Evolutionary conservation across 2,329 filamentous ascomycete genomes (phyloP).

Genomic region (Zarea fungicola): DNA sequence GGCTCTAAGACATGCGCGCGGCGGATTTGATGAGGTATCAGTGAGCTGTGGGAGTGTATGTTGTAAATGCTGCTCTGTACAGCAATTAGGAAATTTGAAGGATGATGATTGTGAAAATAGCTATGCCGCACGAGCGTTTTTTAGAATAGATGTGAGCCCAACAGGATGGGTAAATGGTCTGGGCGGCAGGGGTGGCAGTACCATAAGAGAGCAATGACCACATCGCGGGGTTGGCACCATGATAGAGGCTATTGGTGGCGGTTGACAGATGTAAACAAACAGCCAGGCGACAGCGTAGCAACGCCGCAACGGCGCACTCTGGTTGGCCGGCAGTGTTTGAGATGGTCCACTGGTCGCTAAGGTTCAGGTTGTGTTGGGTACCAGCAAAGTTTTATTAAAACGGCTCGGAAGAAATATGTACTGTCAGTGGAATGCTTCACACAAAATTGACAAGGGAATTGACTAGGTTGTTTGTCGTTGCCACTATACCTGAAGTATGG

Average conservation of each 20-base stretch:
- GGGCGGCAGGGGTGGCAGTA: no score
- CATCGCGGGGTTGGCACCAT: slow-evolving; percentile 19
- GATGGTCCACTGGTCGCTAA: neutral
- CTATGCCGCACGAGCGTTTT: slow-evolving; percentile 20
- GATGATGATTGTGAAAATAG: slow-evolving; percentile 15
- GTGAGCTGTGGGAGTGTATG: neutral
- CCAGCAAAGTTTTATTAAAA: no score
- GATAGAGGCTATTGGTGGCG: neutral
- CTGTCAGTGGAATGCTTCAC: no score
- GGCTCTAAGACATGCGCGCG: slow-evolving; percentile 15
- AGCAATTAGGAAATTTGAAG: slow-evolving; percentile 7
- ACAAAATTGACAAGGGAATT: no score
- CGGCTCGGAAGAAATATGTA: no score
- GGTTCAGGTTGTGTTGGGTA: no score
- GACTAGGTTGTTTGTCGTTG: no score
- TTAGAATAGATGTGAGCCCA: slow-evolving; percentile 10
- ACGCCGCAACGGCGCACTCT: slow-evolving; percentile 17
- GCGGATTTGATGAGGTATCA: neutral
- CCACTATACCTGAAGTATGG: no score
- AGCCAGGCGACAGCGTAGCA: slow-evolving; percentile 29
- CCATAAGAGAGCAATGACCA: slow-evolving; percentile 16
- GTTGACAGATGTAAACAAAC: slow-evolving; percentile 27
- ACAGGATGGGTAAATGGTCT: neutral
- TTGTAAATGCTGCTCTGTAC: slow-evolving; percentile 6
- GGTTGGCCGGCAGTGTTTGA: slow-evolving; percentile 19